Evolutionary conservation across 2,329 filamentous ascomycete species (phyloP).

Genomic region (Erysiphe neolycopersici): DNA sequence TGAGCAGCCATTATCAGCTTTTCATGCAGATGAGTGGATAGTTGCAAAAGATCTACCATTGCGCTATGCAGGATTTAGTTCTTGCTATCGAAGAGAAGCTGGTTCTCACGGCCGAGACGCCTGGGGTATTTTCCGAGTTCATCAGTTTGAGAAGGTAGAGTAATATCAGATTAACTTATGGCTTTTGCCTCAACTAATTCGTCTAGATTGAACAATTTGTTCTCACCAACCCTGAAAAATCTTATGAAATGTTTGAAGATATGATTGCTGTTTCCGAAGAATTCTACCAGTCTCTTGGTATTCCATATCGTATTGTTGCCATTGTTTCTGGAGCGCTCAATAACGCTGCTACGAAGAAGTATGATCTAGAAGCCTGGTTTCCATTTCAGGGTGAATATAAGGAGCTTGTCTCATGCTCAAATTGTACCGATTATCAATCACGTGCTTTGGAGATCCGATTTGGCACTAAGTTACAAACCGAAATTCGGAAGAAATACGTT

Average conservation of each 20-base stretch:
- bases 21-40: conserved; percentile 88
- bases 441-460: conserved; percentile 80
- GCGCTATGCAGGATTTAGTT: conserved; percentile 64
- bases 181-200: conserved; percentile 2
- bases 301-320: conserved; percentile 76
- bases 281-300: conserved; percentile 71
- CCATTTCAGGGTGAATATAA: conserved; percentile 95
- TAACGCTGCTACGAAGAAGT: conserved; percentile 75
- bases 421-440: conserved; percentile 95
- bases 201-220: conserved; percentile 49
- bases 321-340: conserved; percentile 95
- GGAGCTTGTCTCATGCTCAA: conserved; percentile 89
- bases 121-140: conserved; percentile 94
- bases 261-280: conserved; percentile 85
- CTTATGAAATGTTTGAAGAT: conserved; percentile 75
- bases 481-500: conserved; percentile 74
- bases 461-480: conserved; percentile 64
- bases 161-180: not conserved
- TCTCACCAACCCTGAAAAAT: conserved; percentile 63
- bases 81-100: conserved; percentile 88
- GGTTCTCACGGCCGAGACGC: conserved; percentile 79
- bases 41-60: conserved; percentile 63
- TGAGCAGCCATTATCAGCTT: conserved; percentile 81
- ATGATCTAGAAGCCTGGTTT: conserved; percentile 90
- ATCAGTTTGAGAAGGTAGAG: conserved; percentile 77